Evolutionary conservation across 352 stramenopile genomes (phyloP).

Genomic region (Phytophthora meadii): DNA sequence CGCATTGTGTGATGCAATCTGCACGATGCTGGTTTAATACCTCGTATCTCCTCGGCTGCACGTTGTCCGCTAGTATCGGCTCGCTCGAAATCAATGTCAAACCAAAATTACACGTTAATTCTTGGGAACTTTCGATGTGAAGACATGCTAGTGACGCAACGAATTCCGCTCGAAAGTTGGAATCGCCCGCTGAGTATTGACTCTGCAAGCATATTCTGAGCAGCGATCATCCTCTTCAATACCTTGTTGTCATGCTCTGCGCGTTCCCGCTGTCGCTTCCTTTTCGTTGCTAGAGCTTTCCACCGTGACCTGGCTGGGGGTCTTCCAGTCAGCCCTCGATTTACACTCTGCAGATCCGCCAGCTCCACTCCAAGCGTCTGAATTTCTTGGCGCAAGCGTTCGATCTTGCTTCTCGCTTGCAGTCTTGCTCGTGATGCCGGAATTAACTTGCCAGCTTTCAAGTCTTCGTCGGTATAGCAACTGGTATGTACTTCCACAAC

Average conservation of each 20-base stretch:
- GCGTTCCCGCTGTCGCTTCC: constrained; percentile 1
- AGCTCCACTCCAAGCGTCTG: constrained; percentile 17
- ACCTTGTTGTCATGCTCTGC: constrained; percentile 27
- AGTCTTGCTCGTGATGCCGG: not conserved
- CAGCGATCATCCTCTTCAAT: constrained; percentile 29
- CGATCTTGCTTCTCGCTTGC: constrained; percentile 9
- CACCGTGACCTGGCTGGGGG: constrained; percentile 1
- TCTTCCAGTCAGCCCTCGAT: not conserved
- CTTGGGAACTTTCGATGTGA: constrained; percentile 6
- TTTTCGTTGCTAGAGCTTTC: constrained; percentile 4
- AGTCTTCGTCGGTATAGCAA: constrained; percentile 6
- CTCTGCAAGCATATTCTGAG: constrained; percentile 19
- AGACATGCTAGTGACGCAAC: constrained; percentile 1
- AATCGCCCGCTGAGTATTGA: constrained; percentile 18
- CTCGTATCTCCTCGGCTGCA: no score
- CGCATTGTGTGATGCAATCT: no score
- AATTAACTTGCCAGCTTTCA: not conserved
- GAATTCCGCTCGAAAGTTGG: not conserved
- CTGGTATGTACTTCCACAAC: constrained; percentile 2
- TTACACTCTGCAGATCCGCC: constrained; percentile 6
- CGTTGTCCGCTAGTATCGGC: no score
- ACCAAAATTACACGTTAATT: constrained; percentile 10
- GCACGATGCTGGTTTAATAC: no score
- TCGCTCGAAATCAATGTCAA: not conserved
- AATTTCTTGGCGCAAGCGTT: constrained; percentile 20